Evolutionary conservation across 768 basidiomycete species (phyloP).

Genomic region (Suillus lakei): DNA sequence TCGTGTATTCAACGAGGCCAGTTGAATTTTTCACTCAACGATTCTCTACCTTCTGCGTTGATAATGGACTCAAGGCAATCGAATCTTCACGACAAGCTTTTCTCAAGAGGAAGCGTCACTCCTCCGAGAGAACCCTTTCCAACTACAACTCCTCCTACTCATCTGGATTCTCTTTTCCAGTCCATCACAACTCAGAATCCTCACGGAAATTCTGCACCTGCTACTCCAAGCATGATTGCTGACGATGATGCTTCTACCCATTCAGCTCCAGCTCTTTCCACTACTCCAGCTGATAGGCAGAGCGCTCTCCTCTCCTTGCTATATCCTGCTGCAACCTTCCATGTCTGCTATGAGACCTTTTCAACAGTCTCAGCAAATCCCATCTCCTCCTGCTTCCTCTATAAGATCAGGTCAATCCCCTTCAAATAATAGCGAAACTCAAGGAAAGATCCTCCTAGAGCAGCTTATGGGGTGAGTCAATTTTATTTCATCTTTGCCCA

Average conservation of each 20-base stretch:
- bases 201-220: constrained; percentile 49
- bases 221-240: constrained; percentile 47
- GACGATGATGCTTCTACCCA: constrained; percentile 47
- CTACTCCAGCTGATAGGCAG: constrained; percentile 65
- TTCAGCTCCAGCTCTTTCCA: constrained; percentile 28
- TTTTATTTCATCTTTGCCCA: constrained; percentile 11
- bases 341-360: constrained; percentile 25
- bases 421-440: constrained; percentile 59
- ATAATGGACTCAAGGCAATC: background rate
- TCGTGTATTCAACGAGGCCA: constrained; percentile 36
- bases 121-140: constrained; percentile 44
- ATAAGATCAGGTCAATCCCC: constrained; percentile 61
- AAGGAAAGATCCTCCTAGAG: constrained; percentile 77
- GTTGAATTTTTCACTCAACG: background rate
- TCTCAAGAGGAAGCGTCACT: constrained; percentile 55
- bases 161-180: constrained; percentile 74
- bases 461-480: constrained; percentile 80
- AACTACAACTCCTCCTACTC: constrained; percentile 52
- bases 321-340: constrained; percentile 51
- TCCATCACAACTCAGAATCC: constrained; percentile 52
- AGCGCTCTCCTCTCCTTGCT: constrained; percentile 76
- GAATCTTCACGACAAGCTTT: constrained; percentile 45
- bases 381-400: constrained; percentile 68
- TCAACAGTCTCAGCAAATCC: constrained; percentile 58
- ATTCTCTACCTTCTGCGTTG: background rate